These are phyloP conservation scores for Nissolia schottii DNA, from an alignment of 306 rosid species.

Conservation along the genomic window DNA sequence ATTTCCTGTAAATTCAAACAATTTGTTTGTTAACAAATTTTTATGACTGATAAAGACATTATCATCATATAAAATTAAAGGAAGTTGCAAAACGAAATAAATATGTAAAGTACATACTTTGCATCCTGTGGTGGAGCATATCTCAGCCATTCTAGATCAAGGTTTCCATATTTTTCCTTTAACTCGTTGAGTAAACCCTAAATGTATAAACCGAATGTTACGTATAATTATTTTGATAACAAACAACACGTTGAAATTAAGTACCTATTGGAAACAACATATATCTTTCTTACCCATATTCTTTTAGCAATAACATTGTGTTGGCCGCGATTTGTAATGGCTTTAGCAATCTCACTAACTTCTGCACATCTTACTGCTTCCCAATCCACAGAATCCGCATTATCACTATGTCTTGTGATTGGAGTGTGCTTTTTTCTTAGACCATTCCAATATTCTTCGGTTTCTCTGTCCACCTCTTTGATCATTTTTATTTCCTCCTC, in stretches of 20 bases:
- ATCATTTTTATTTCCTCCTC: slow-evolving; percentile 18
- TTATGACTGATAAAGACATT: background rate
- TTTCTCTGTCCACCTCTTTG: background rate
- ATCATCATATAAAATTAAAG: background rate
- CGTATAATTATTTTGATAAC: background rate
- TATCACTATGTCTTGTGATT: slow-evolving; percentile 2
- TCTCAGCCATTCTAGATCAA: slow-evolving; percentile 76
- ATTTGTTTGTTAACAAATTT: background rate
- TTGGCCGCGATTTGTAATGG: slow-evolving; percentile 61
- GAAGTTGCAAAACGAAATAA: background rate
- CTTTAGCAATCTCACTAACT: slow-evolving; percentile 26
- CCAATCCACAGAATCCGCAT: slow-evolving; percentile 55
- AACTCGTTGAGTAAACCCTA: slow-evolving; percentile 53
- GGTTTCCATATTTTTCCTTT: slow-evolving; percentile 25
- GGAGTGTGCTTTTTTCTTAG: slow-evolving; percentile 17
- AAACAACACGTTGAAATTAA: background rate
- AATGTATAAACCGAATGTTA: background rate
- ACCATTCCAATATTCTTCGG: slow-evolving; percentile 41
- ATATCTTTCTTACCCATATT: slow-evolving; percentile 43
- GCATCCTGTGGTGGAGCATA: slow-evolving; percentile 44
- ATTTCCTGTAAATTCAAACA: slow-evolving; percentile 38
- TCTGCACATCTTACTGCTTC: slow-evolving; percentile 53
- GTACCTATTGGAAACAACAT: background rate
- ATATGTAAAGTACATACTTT: slow-evolving; percentile 29
- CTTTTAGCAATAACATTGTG: slow-evolving; percentile 42